Percentiles rank a stretch among this genome's conserved stretches.
Evolutionary conservation across 1,284 basidiomycete species (phyloP).

Genomic region (Cryptococcus hybrid): DNA sequence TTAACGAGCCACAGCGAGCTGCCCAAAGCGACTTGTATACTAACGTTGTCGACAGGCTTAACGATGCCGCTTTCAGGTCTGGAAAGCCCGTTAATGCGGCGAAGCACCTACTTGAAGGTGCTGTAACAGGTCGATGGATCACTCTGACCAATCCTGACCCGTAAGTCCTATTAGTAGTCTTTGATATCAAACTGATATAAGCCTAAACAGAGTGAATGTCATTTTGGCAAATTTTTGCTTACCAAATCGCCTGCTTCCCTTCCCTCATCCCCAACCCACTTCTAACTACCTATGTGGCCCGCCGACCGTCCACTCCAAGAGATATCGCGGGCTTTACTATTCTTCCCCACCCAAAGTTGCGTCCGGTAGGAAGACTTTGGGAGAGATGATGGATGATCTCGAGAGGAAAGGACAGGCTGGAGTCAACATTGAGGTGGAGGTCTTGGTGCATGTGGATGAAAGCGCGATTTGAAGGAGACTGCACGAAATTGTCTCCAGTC

Average conservation of each 20-base stretch:
- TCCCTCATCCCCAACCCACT: conserved; percentile 3
- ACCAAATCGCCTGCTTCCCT: conserved; percentile 8
- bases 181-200: not conserved
- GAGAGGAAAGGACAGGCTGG: not conserved
- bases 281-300: conserved; percentile 8
- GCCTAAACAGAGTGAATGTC: conserved; percentile 17
- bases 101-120: not conserved
- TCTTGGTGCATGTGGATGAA: conserved; percentile 8
- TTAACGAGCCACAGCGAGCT: no score
- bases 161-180: conserved; percentile 8
- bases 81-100: not conserved
- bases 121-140: conserved; percentile 16
- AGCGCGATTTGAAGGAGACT: not conserved
- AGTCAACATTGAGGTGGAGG: conserved; percentile 11
- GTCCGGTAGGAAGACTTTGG: conserved; percentile 17
- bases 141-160: conserved; percentile 21
- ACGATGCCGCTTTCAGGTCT: not conserved
- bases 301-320: conserved; percentile 20
- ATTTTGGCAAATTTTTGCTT: conserved; percentile 14
- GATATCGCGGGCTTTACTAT: conserved; percentile 16
- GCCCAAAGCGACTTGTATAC: not conserved
- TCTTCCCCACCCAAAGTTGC: conserved; percentile 11
- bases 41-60: not conserved
- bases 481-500: no score
- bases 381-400: conserved; percentile 17